Conservation (phyloP, 129 eudicot species). For the Rutidosis leptorrhynchoides region DNA sequence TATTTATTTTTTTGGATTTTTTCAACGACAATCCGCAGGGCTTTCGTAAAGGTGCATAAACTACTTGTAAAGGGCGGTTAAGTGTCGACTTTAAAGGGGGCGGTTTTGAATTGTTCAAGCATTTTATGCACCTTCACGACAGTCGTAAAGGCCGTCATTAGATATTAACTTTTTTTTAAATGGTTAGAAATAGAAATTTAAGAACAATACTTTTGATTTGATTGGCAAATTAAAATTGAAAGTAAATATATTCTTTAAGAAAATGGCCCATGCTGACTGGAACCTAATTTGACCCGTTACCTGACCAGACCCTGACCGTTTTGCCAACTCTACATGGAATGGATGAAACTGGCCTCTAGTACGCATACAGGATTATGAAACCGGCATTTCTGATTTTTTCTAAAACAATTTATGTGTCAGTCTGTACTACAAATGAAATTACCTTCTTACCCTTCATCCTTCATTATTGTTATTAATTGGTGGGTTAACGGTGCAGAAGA, state of each 20-base stretch:
- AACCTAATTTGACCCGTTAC: neutral
- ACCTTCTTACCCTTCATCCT: neutral
- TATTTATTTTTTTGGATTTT: no score
- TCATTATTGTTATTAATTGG: neutral
- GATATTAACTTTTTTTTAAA: no score
- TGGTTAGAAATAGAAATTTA: no score
- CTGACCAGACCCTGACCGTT: neutral
- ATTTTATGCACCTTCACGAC: no score
- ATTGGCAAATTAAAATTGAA: no score
- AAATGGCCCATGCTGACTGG: neutral
- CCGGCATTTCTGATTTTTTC: no score
- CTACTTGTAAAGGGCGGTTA: no score
- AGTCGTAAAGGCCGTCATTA: no score
- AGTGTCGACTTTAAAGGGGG: no score
- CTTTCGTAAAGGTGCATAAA: no score
- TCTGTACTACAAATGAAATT: neutral
- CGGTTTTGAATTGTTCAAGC: no score
- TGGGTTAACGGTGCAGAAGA: conserved; percentile 36
- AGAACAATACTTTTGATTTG: neutral
- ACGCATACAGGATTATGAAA: neutral
- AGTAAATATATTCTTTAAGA: neutral
- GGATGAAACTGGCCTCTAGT: neutral
- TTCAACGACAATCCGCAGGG: no score
- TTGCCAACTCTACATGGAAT: neutral
- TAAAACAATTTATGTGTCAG: neutral